Conservation (phyloP, 108 stramenopile species). For the Cylindrotheca fusiformis region DNA sequence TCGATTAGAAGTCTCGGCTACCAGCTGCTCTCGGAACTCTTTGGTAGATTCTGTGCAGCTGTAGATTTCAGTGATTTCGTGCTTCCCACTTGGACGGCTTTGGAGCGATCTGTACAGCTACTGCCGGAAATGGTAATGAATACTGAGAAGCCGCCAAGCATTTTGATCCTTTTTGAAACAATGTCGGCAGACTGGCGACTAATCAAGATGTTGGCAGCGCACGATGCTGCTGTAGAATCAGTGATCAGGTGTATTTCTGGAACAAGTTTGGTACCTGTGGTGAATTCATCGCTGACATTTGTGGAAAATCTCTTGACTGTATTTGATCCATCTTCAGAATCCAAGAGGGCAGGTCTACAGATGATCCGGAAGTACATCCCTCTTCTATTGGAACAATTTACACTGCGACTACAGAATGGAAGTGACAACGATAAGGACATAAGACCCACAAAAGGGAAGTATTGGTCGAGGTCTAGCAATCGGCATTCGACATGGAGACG, state of each 20-base stretch:
- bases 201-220: slow-evolving; percentile 39
- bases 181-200: slow-evolving; percentile 48
- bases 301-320: slow-evolving; percentile 63
- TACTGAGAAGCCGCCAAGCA: slow-evolving; percentile 65
- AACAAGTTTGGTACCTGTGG: slow-evolving; percentile 47
- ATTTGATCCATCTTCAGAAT: slow-evolving; percentile 13
- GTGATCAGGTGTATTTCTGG: slow-evolving; percentile 64
- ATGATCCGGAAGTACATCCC: slow-evolving; percentile 36
- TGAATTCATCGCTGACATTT: slow-evolving; percentile 48
- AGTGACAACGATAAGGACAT: neutral
- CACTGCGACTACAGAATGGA: slow-evolving; percentile 31
- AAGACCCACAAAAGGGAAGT: slow-evolving; percentile 9
- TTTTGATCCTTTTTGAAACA: slow-evolving; percentile 53
- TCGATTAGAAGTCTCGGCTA: slow-evolving; percentile 61
- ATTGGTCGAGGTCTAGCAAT: slow-evolving; percentile 15
- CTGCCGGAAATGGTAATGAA: slow-evolving; percentile 71
- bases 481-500: slow-evolving; percentile 33
- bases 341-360: neutral
- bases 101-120: slow-evolving; percentile 46
- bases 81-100: slow-evolving; percentile 51
- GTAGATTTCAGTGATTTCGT: slow-evolving; percentile 48
- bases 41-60: slow-evolving; percentile 52
- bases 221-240: slow-evolving; percentile 42
- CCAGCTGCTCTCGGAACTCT: slow-evolving; percentile 59
- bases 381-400: slow-evolving; percentile 63